Conservation (phyloP, 2,329 filamentous ascomycete genomes). For the Elsinoe batatas region DNA sequence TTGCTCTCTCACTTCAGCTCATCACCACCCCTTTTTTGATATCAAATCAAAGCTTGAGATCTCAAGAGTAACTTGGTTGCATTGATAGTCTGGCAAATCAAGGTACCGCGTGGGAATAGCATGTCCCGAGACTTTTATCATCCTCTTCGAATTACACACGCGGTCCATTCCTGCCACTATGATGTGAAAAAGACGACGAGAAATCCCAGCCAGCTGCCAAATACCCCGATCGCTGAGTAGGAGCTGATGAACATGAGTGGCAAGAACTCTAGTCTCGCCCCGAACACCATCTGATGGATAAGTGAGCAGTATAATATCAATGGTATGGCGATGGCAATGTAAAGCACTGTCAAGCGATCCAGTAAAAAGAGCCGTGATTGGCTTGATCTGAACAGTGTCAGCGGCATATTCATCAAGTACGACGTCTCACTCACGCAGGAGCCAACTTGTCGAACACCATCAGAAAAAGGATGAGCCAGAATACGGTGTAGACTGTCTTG, state of each 20-base stretch:
- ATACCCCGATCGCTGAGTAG: slow-evolving; percentile 87
- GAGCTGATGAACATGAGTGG: slow-evolving; percentile 96
- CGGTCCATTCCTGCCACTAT: slow-evolving; percentile 11
- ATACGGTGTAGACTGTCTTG: slow-evolving; percentile 84
- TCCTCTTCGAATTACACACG: no score
- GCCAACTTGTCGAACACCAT: slow-evolving; percentile 79
- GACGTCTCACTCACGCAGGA: slow-evolving; percentile 49
- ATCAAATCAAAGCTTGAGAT: slow-evolving; percentile 18
- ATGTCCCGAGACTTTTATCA: no score
- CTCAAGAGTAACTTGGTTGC: neutral
- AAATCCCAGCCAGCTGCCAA: slow-evolving; percentile 92
- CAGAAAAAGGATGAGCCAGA: slow-evolving; percentile 83
- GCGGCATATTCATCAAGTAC: neutral
- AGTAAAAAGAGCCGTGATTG: slow-evolving; percentile 78
- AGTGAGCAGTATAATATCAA: slow-evolving; percentile 82
- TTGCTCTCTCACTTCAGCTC: neutral
- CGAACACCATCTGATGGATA: slow-evolving; percentile 74
- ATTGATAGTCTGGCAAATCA: neutral
- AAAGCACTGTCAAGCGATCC: slow-evolving; percentile 81
- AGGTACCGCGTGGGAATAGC: no score
- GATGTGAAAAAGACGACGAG: slow-evolving; percentile 73
- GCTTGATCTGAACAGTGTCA: slow-evolving; percentile 44
- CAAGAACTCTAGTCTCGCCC: slow-evolving; percentile 73
- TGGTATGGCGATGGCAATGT: slow-evolving; percentile 82
- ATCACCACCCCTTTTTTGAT: slow-evolving; percentile 16